These are phyloP conservation scores for Aspergillus coremiiformis DNA, from an alignment of 495 filamentous ascomycete genomes.

Conservation along the genomic window DNA sequence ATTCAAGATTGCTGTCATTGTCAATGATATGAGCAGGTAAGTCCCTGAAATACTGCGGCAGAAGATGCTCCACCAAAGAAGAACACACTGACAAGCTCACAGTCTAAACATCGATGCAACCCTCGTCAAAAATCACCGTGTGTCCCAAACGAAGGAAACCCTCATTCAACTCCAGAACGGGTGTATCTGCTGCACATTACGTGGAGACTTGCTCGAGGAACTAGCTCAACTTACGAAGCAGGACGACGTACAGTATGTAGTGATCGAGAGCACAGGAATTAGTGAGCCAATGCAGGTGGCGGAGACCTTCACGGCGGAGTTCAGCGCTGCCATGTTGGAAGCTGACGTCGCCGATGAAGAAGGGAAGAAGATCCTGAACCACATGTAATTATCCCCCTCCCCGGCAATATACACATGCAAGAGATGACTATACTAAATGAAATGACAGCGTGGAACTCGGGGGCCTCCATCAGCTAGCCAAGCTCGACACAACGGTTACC, in stretches of 20 bases:
- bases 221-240: conserved; percentile 43
- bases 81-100: neutral
- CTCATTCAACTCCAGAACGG: conserved; percentile 56
- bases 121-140: conserved; percentile 45
- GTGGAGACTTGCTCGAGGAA: conserved; percentile 50
- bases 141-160: conserved; percentile 47
- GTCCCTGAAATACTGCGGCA: neutral
- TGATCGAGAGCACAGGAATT: conserved; percentile 55
- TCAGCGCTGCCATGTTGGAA: conserved; percentile 37
- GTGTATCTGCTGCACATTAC: conserved; percentile 55
- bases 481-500: conserved; percentile 52
- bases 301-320: conserved; percentile 51
- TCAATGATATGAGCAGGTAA: conserved; percentile 51
- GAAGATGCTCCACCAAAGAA: neutral
- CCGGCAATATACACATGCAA: neutral
- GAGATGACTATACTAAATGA: neutral
- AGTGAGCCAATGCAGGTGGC: conserved; percentile 59
- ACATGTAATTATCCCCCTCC: conserved; percentile 24
- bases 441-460: conserved; percentile 36
- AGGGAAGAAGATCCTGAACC: conserved; percentile 27
- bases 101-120: conserved; percentile 51
- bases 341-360: conserved; percentile 25
- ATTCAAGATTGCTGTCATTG: conserved; percentile 47
- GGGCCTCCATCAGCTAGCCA: conserved; percentile 45
- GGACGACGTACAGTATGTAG: conserved; percentile 47